A percentile compares a stretch with the other conserved stretches of the same genome.
Evolutionary conservation across 306 rosid genomes (phyloP).

Genomic region (Mucuna pruriens): DNA sequence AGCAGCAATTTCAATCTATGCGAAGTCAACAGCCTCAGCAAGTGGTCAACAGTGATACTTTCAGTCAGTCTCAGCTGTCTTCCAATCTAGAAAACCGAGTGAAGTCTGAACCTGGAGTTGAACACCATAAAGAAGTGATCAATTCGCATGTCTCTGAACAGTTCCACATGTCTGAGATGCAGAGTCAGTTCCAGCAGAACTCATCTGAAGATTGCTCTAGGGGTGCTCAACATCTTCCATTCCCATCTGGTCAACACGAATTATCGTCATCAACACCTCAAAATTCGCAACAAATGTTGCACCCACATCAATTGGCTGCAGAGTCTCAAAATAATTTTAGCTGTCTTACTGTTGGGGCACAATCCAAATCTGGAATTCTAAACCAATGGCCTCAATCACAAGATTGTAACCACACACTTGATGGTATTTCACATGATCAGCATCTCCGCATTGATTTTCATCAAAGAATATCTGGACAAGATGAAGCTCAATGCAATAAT

Average conservation of each 20-base stretch:
- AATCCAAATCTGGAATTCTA: conserved; percentile 51
- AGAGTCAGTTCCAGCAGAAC: conserved; percentile 75
- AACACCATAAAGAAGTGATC: conserved; percentile 64
- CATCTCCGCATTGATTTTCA: conserved; percentile 48
- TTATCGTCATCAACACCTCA: conserved; percentile 62
- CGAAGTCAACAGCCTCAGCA: conserved; percentile 73
- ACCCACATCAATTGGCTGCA: conserved; percentile 56
- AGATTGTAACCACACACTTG: conserved; percentile 41
- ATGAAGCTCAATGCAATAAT: conserved; percentile 86
- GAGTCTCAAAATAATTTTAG: conserved; percentile 73
- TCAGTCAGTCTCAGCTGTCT: conserved; percentile 67
- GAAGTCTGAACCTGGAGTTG: conserved; percentile 72
- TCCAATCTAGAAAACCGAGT: conserved; percentile 64
- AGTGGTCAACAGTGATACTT: conserved; percentile 58
- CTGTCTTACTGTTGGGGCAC: conserved; percentile 69
- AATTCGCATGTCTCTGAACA: conserved; percentile 66
- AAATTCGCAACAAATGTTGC: conserved; percentile 67
- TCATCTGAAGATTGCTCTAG: conserved; percentile 62
- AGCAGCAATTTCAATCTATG: conserved; percentile 60
- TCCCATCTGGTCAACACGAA: conserved; percentile 63
- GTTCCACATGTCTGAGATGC: conserved; percentile 72
- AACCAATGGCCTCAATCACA: conserved; percentile 54
- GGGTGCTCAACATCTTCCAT: conserved; percentile 61
- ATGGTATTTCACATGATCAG: conserved; percentile 49
- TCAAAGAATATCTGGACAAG: conserved; percentile 63